Percentiles rank a stretch among this genome's conserved stretches.
Conservation (phyloP, 106 monocot genomes). For the Agapanthus africanus region DNA sequence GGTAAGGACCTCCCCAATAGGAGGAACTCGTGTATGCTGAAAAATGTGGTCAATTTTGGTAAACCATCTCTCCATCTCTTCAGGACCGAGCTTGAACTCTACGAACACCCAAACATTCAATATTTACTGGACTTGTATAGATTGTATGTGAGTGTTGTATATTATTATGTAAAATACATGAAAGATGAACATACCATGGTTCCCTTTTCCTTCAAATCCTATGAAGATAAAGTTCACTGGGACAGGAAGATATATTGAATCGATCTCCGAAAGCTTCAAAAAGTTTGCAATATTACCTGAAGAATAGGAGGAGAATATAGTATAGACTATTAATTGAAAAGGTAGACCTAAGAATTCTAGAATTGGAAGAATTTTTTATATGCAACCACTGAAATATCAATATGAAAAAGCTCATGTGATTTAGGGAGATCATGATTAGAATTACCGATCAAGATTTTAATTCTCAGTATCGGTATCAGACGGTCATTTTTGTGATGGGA, state of each 20-base stretch:
- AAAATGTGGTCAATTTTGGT: constrained; percentile 93
- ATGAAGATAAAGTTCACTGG: constrained; percentile 94
- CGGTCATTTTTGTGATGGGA: too few species aligned
- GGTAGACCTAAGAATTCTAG: background rate
- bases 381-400: background rate
- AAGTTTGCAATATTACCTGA: constrained; percentile 90
- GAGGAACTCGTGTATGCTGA: constrained; percentile 86
- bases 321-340: background rate
- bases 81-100: constrained; percentile 79
- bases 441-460: too few species aligned
- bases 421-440: too few species aligned
- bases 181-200: constrained; percentile 41
- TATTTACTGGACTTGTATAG: background rate
- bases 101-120: constrained; percentile 8
- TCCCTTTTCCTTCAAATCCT: constrained; percentile 98
- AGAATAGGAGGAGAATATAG: background rate
- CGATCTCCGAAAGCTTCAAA: constrained; percentile 71
- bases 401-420: too few species aligned
- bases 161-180: background rate
- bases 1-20: constrained; percentile 73
- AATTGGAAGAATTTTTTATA: background rate
- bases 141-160: background rate
- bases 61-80: constrained; percentile 91
- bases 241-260: constrained; percentile 76
- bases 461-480: too few species aligned